Evolutionary conservation across 169 alveolate genomes (phyloP).

Genomic region (Plasmodium berghei): DNA sequence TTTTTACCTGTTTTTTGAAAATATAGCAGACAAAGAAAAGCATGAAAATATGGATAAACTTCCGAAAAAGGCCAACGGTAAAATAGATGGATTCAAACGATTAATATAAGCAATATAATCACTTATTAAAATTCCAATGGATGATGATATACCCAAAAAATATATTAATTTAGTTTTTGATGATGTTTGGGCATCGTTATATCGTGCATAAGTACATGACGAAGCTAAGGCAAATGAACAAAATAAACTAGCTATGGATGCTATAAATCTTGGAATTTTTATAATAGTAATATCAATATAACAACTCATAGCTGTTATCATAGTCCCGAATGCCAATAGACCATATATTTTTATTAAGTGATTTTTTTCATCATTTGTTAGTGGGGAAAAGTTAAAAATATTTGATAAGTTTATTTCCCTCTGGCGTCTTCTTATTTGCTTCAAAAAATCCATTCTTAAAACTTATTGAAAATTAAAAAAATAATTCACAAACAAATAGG

Average conservation of each 20-base stretch:
- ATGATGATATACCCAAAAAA: slow-evolving; percentile 63
- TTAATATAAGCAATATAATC: slow-evolving; percentile 70
- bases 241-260: slow-evolving; percentile 53
- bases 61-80: slow-evolving; percentile 71
- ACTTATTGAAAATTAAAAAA: neutral
- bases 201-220: slow-evolving; percentile 68
- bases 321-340: slow-evolving; percentile 70
- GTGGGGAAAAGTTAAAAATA: slow-evolving; percentile 65
- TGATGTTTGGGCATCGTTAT: slow-evolving; percentile 4
- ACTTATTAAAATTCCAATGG: slow-evolving; percentile 68
- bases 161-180: slow-evolving; percentile 61
- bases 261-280: slow-evolving; percentile 68
- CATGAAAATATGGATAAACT: slow-evolving; percentile 67
- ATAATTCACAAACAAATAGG: neutral
- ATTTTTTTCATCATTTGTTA: slow-evolving; percentile 70
- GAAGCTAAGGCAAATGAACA: slow-evolving; percentile 67
- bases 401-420: slow-evolving; percentile 53
- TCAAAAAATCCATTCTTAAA: slow-evolving; percentile 52
- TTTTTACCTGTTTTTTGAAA: slow-evolving; percentile 62
- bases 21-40: slow-evolving; percentile 71
- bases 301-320: slow-evolving; percentile 63
- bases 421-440: slow-evolving; percentile 67
- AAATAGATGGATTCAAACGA: slow-evolving; percentile 67
- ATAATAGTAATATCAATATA: slow-evolving; percentile 50
- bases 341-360: slow-evolving; percentile 73